A percentile compares a stretch with the other conserved stretches of the same genome.
Conservation (phyloP, 2,329 filamentous ascomycete genomes). For the Paracoccidioides brasiliensis region DNA sequence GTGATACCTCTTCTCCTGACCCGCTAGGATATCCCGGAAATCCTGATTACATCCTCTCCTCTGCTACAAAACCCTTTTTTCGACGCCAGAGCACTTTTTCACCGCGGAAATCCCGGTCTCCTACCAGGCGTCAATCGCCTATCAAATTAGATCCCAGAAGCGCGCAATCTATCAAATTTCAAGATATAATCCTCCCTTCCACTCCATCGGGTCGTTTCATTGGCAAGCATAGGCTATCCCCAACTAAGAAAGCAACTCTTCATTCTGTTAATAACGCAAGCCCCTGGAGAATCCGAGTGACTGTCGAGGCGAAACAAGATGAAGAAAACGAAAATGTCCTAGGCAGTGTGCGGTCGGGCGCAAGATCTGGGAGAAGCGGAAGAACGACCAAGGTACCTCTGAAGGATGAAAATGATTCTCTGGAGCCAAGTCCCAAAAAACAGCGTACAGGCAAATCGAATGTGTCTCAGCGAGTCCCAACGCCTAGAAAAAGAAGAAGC, state of each 20-base stretch:
- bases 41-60: conserved; percentile 30
- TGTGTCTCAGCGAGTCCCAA: conserved; percentile 19
- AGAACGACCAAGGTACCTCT: conserved; percentile 31
- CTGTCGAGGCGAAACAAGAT: conserved; percentile 34
- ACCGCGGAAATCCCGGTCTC: conserved; percentile 24
- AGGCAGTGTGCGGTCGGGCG: neutral
- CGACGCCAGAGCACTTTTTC: conserved; percentile 30
- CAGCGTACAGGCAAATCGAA: conserved; percentile 32
- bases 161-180: conserved; percentile 29
- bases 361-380: conserved; percentile 8
- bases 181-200: conserved; percentile 30
- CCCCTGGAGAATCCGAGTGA: conserved; percentile 37
- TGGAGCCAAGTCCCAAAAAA: conserved; percentile 27
- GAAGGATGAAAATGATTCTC: conserved; percentile 23
- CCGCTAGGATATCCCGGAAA: conserved; percentile 31
- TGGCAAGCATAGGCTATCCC: conserved; percentile 17
- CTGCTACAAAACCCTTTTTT: conserved; percentile 26
- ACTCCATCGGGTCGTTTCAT: conserved; percentile 22
- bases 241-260: conserved; percentile 22
- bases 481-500: conserved; percentile 21
- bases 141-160: conserved; percentile 15
- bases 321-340: conserved; percentile 24
- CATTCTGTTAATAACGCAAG: conserved; percentile 32
- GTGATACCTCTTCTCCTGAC: conserved; percentile 30
- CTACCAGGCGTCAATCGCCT: conserved; percentile 17